Conservation (phyloP, 495 filamentous ascomycete genomes). For the Penicillium silybi region DNA sequence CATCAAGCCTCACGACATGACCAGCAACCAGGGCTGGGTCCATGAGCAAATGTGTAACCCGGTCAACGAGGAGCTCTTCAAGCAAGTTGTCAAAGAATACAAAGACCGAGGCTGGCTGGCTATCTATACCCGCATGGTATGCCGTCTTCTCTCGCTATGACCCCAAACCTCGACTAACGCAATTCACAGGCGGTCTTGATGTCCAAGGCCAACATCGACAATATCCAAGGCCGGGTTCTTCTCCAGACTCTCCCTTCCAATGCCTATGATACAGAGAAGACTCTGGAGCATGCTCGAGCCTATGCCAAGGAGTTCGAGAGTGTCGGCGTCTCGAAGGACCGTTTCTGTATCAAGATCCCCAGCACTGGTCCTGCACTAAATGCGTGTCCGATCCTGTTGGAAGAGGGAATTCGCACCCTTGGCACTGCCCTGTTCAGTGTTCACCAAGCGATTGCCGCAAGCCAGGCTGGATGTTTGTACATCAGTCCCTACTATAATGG, state of each 20-base stretch:
- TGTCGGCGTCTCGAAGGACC: constrained; percentile 36
- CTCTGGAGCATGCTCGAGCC: constrained; percentile 34
- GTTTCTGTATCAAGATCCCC: constrained; percentile 58
- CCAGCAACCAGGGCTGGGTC: constrained; percentile 42
- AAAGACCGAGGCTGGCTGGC: constrained; percentile 35
- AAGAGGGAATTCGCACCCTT: constrained; percentile 47
- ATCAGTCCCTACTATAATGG: constrained; percentile 52
- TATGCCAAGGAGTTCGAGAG: constrained; percentile 38
- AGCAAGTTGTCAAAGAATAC: constrained; percentile 30
- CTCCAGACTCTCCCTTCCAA: constrained; percentile 35
- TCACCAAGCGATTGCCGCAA: constrained; percentile 53
- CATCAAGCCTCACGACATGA: constrained; percentile 37
- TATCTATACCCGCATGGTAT: constrained; percentile 38
- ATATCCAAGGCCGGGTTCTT: constrained; percentile 36
- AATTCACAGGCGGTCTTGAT: constrained; percentile 25
- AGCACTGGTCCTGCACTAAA: constrained; percentile 55
- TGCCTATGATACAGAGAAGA: constrained; percentile 30
- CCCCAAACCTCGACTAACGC: neutral
- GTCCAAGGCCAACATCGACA: constrained; percentile 39
- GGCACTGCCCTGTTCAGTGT: constrained; percentile 56
- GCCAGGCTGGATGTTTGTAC: constrained; percentile 49
- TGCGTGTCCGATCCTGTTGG: constrained; percentile 48
- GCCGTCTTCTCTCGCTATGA: neutral
- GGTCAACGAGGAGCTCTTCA: constrained; percentile 33
- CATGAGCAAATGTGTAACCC: constrained; percentile 34